Evolutionary conservation across 768 basidiomycete genomes (phyloP).

Genomic region (Dendrothele bispora): DNA sequence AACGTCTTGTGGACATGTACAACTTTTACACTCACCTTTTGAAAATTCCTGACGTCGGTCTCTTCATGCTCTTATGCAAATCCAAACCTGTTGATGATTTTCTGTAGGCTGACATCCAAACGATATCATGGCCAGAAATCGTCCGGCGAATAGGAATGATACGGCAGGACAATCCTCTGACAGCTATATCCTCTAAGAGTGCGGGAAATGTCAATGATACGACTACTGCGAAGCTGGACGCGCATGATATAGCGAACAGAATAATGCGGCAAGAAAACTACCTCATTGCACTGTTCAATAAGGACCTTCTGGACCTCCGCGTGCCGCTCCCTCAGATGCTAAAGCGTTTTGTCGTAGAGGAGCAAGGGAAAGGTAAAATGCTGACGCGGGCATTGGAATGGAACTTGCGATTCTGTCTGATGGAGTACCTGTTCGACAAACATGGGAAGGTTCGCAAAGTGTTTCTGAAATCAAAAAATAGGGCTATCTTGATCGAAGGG

Average conservation of each 20-base stretch:
- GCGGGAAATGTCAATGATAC: conserved; percentile 55
- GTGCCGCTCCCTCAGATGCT: conserved; percentile 72
- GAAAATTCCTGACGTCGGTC: conserved; percentile 85
- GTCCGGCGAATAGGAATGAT: conserved; percentile 89
- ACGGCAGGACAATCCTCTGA: conserved; percentile 90
- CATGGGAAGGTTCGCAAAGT: conserved; percentile 88
- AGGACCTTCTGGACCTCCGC: conserved; percentile 87
- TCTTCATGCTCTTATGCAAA: conserved; percentile 9
- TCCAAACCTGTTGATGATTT: neutral
- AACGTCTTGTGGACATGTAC: conserved; percentile 90
- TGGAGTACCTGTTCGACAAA: conserved; percentile 93
- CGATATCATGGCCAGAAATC: conserved; percentile 94
- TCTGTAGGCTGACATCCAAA: conserved; percentile 89
- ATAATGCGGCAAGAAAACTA: conserved; percentile 99
- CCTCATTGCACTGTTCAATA: conserved; percentile 96
- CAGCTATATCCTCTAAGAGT: conserved; percentile 72
- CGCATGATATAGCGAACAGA: conserved; percentile 96
- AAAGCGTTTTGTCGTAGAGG: conserved; percentile 48
- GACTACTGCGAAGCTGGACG: conserved; percentile 86
- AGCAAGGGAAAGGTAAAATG: conserved; percentile 56
- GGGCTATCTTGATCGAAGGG: conserved; percentile 80
- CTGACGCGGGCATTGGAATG: conserved; percentile 93
- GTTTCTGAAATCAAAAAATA: conserved; percentile 85
- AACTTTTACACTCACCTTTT: conserved; percentile 94
- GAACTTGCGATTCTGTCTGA: conserved; percentile 94